A percentile compares a stretch with the other conserved stretches of the same genome.
phyloP scores from a whole-genome alignment of 2,329 filamentous ascomycete genomes.

The Venturiaceae sp. region DNA sequence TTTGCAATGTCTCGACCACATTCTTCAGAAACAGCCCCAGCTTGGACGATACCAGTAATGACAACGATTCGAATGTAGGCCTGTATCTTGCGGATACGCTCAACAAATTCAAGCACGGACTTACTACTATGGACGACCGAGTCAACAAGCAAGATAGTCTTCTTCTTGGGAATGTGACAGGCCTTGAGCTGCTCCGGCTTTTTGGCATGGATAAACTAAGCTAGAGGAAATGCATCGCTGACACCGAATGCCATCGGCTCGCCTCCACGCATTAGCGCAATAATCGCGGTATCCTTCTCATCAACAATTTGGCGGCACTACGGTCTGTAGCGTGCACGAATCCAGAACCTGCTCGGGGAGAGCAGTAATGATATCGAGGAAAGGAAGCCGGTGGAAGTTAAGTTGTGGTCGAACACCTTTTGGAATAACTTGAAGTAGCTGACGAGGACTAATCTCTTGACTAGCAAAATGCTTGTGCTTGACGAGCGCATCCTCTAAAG shows the following conservation, averaged over 20 bases:
- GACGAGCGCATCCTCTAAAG: slow-evolving; percentile 34
- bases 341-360: background rate
- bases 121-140: slow-evolving; percentile 51
- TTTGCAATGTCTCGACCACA: slow-evolving; percentile 10
- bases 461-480: too few species aligned
- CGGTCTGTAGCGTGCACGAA: background rate
- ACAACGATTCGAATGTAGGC: slow-evolving; percentile 39
- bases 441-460: slow-evolving; percentile 30
- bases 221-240: slow-evolving; percentile 40
- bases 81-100: slow-evolving; percentile 33
- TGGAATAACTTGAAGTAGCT: slow-evolving; percentile 35
- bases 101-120: slow-evolving; percentile 38
- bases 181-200: slow-evolving; percentile 30
- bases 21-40: slow-evolving; percentile 16
- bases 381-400: background rate
- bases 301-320: slow-evolving; percentile 22
- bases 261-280: slow-evolving; percentile 53
- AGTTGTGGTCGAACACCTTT: background rate
- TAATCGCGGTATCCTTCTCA: slow-evolving; percentile 42
- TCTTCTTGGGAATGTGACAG: slow-evolving; percentile 29
- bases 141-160: slow-evolving; percentile 46
- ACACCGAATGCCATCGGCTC: slow-evolving; percentile 53
- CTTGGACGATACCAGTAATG: slow-evolving; percentile 47
- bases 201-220: slow-evolving; percentile 42
- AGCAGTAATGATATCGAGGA: background rate